Evolutionary conservation across 805 yeast species (phyloP).

Genomic region (Saccharomycopsis synnaedendra): DNA sequence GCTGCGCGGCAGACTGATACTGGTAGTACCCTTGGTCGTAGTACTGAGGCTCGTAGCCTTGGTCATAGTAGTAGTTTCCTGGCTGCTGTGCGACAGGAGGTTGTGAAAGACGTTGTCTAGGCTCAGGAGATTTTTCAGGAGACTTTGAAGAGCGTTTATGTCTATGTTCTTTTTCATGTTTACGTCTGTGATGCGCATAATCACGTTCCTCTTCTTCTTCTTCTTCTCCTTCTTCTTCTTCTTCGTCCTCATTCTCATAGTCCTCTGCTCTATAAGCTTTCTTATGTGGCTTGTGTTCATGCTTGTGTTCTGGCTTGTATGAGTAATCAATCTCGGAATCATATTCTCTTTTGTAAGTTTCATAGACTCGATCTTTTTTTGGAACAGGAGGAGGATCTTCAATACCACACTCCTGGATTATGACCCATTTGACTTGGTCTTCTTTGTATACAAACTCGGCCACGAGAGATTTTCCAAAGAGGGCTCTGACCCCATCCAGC

Average conservation of each 20-base stretch:
- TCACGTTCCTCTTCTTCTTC: conserved; percentile 1
- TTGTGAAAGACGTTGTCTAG: conserved; percentile 3
- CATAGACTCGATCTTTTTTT: neutral
- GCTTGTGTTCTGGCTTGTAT: too few relatives aligned
- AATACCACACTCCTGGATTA: conserved; percentile 53
- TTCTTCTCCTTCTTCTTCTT: too few relatives aligned
- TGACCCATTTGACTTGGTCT: conserved; percentile 66
- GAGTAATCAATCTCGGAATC: too few relatives aligned
- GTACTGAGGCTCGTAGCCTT: neutral
- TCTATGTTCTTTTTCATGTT: neutral
- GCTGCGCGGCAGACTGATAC: conserved; percentile 9
- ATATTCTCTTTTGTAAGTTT: too few relatives aligned
- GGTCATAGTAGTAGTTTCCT: conserved; percentile 6
- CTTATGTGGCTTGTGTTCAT: too few relatives aligned
- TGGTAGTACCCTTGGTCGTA: conserved; percentile 3
- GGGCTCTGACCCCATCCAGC: conserved; percentile 45
- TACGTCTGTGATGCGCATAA: neutral
- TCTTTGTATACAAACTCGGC: conserved; percentile 72
- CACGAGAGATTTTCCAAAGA: conserved; percentile 75
- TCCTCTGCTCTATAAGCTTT: too few relatives aligned
- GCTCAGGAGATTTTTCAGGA: neutral
- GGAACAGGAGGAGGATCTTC: neutral
- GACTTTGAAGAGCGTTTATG: neutral
- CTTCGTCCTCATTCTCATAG: too few relatives aligned
- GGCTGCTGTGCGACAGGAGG: conserved; percentile 9